A percentile compares a stretch with the other conserved stretches of the same genome.
phyloP scores from a whole-genome alignment of 2,329 filamentous ascomycete species.

The Tolypocladium album region DNA sequence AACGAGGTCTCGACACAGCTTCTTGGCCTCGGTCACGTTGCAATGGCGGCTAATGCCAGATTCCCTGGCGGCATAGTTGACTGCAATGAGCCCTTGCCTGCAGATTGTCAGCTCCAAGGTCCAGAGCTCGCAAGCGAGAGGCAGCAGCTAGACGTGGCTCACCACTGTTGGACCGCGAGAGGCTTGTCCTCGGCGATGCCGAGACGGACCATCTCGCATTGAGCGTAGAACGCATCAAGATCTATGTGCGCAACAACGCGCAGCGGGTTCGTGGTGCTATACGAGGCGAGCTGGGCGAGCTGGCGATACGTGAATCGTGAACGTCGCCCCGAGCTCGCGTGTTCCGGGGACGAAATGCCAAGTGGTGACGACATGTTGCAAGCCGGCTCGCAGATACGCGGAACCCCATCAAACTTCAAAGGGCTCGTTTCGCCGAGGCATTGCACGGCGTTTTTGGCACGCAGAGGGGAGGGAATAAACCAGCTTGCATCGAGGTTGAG shows the following conservation, averaged over 20 bases:
- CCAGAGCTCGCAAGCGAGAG: neutral
- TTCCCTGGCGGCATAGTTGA: conserved; percentile 85
- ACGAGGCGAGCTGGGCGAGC: conserved; percentile 63
- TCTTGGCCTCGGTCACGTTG: conserved; percentile 69
- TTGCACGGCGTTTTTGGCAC: neutral
- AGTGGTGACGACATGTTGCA: neutral
- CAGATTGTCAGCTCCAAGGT: neutral
- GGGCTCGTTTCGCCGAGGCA: neutral
- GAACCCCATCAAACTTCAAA: neutral
- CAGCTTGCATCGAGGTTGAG: neutral
- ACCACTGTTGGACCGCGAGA: conserved; percentile 90
- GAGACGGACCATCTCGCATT: conserved; percentile 88
- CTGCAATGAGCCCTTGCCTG: conserved; percentile 84
- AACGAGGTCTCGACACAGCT: conserved; percentile 74
- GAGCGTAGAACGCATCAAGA: conserved; percentile 93
- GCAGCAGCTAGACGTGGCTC: conserved; percentile 10
- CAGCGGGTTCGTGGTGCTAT: conserved; percentile 62
- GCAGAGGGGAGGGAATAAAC: neutral
- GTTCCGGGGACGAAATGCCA: conserved; percentile 15
- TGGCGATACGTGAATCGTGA: conserved; percentile 83
- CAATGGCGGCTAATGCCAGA: conserved; percentile 75
- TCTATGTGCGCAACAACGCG: conserved; percentile 87
- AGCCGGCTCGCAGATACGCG: neutral
- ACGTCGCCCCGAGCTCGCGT: conserved; percentile 17
- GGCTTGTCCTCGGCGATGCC: conserved; percentile 64